Conservation (phyloP, 371 early-diverging fungal species). For the Mycotypha africana region DNA sequence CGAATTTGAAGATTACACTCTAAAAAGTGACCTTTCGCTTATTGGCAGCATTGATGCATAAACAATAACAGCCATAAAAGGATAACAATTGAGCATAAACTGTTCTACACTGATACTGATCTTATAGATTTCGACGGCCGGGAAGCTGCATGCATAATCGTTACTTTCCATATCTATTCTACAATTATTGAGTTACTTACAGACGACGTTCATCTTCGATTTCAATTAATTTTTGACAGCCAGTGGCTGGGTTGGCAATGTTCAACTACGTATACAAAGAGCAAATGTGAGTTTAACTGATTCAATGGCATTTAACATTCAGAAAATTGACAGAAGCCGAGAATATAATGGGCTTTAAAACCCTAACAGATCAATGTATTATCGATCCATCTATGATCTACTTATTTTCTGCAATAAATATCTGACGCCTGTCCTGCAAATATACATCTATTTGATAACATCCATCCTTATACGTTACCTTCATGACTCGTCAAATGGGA, state of each 20-base stretch:
- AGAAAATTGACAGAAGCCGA: not conserved
- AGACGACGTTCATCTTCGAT: slow-evolving; percentile 92
- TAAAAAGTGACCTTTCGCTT: too few species aligned
- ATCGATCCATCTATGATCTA: slow-evolving; percentile 1
- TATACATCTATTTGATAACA: too few species aligned
- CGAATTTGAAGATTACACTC: too few species aligned
- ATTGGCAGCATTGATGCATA: too few species aligned
- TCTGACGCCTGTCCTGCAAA: slow-evolving; percentile 1
- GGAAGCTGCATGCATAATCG: too few species aligned
- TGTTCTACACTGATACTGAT: too few species aligned
- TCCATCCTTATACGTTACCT: too few species aligned
- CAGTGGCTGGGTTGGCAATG: slow-evolving; percentile 97
- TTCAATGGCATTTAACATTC: not conserved
- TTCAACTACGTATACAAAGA: slow-evolving; percentile 63
- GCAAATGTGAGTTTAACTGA: not conserved
- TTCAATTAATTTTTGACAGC: slow-evolving; percentile 95
- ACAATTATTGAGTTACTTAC: slow-evolving; percentile 57
- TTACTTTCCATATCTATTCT: too few species aligned
- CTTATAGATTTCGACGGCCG: too few species aligned
- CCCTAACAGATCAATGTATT: not conserved
- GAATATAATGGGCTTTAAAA: too few species aligned
- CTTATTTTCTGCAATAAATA: slow-evolving; percentile 1
- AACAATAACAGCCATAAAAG: too few species aligned
- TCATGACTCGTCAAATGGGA: slow-evolving; percentile 28
- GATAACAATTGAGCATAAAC: too few species aligned